These are phyloP conservation scores for Haplosporangium sp. DNA, from an alignment of 371 early-diverging fungal species.

Conservation along the genomic window DNA sequence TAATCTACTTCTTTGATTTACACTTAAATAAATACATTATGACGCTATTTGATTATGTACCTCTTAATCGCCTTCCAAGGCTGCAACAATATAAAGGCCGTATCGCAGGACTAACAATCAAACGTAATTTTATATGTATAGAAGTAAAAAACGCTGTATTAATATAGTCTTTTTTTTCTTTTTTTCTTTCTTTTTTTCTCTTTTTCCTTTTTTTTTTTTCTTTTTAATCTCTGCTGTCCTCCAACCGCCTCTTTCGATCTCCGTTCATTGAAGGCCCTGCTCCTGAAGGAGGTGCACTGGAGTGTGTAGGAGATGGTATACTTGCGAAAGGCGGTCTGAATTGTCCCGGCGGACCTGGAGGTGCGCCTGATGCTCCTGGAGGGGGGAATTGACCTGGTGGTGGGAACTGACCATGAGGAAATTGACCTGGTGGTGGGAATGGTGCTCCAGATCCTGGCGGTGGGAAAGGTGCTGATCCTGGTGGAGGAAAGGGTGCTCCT, in stretches of 20 bases:
- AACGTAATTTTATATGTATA: too few relatives aligned
- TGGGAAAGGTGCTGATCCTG: conserved; percentile 23
- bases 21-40: not conserved
- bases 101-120: too few relatives aligned
- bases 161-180: too few relatives aligned
- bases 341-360: conserved; percentile 5
- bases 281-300: conserved; percentile 15
- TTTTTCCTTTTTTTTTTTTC: not conserved
- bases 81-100: too few relatives aligned
- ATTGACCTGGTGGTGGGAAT: conserved; percentile 29
- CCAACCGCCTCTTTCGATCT: conserved; percentile 52
- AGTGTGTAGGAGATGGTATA: conserved; percentile 35
- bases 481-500: conserved; percentile 33
- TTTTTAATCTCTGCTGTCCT: conserved; percentile 32
- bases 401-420: conserved; percentile 18
- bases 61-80: too few relatives aligned
- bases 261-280: conserved; percentile 35
- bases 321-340: conserved; percentile 32
- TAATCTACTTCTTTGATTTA: not conserved
- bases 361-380: conserved; percentile 12
- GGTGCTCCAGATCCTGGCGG: not conserved
- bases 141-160: too few relatives aligned
- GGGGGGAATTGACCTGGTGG: conserved; percentile 41
- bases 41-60: too few relatives aligned
- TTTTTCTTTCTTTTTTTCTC: too few relatives aligned